These are phyloP conservation scores for Sphagnum fallax DNA, from an alignment of 228 moss, liverwort and hornwort genomes.

Conservation along the genomic window DNA sequence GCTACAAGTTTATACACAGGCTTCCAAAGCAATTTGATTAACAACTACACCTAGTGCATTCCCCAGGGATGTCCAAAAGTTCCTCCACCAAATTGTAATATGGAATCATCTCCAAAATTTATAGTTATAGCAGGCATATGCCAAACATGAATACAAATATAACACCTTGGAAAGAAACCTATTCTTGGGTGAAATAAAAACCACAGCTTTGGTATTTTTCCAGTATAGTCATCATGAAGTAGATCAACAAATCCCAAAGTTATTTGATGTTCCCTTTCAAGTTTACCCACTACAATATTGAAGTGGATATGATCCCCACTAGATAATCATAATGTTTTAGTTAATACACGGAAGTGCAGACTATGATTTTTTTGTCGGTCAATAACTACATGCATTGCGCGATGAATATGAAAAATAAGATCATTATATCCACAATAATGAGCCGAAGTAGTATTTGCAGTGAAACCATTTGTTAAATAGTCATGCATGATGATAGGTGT, in stretches of 20 bases:
- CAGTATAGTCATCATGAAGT: too few species aligned
- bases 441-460: neutral
- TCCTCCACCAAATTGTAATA: slow-evolving; percentile 12
- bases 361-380: neutral
- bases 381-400: neutral
- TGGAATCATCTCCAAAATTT: slow-evolving; percentile 7
- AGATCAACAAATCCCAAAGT: too few species aligned
- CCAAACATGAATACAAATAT: too few species aligned
- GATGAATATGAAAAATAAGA: neutral
- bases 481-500: too few species aligned
- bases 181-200: too few species aligned
- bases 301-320: too few species aligned
- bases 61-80: slow-evolving; percentile 6
- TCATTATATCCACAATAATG: neutral
- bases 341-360: neutral
- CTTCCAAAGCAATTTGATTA: slow-evolving; percentile 1
- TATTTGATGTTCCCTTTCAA: too few species aligned
- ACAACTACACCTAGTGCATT: neutral
- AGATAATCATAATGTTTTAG: too few species aligned
- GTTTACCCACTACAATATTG: too few species aligned
- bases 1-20: neutral
- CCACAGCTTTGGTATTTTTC: too few species aligned
- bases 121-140: too few species aligned
- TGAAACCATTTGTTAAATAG: neutral
- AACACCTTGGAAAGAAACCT: too few species aligned